phyloP scores from a whole-genome alignment of 2,329 filamentous ascomycete species.

The Xylariales sp. region DNA sequence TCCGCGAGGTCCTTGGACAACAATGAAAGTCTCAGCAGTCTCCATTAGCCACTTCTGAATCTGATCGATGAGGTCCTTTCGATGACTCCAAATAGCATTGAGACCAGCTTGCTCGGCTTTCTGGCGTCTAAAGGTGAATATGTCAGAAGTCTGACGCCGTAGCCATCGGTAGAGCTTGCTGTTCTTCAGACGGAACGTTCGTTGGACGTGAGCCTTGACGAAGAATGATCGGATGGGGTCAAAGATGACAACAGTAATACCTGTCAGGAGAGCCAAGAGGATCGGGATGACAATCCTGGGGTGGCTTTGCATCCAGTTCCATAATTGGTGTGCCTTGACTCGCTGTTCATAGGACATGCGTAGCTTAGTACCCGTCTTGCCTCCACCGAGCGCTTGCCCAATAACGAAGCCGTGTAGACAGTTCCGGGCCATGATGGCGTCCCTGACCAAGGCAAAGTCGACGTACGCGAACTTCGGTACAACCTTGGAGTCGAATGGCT shows the following conservation, averaged over 20 bases:
- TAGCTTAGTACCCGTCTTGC: slow-evolving; percentile 69
- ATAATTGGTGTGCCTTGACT: slow-evolving; percentile 71
- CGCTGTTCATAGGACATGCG: slow-evolving; percentile 80
- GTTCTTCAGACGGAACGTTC: slow-evolving; percentile 68
- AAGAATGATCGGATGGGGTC: slow-evolving; percentile 94
- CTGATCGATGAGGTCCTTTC: slow-evolving; percentile 75
- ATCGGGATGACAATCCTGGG: slow-evolving; percentile 83
- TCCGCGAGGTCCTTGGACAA: slow-evolving; percentile 86
- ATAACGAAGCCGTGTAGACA: slow-evolving; percentile 85
- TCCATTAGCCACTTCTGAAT: slow-evolving; percentile 84
- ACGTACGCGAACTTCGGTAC: slow-evolving; percentile 75
- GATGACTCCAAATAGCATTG: slow-evolving; percentile 81
- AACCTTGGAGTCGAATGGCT: slow-evolving; percentile 82
- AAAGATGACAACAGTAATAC: slow-evolving; percentile 81
- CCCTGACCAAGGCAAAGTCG: slow-evolving; percentile 68
- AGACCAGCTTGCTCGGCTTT: slow-evolving; percentile 64
- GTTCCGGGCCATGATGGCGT: slow-evolving; percentile 84
- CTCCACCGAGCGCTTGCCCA: slow-evolving; percentile 64
- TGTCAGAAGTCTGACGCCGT: slow-evolving; percentile 63
- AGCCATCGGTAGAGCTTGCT: slow-evolving; percentile 77
- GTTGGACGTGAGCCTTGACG: slow-evolving; percentile 80
- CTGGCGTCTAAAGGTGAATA: slow-evolving; percentile 54
- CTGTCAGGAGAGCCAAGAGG: slow-evolving; percentile 74
- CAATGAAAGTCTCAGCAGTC: slow-evolving; percentile 85
- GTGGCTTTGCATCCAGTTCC: slow-evolving; percentile 83